Evolutionary conservation across 441 rosid genomes (phyloP), one percentile per base, ranked within the genome.

Genomic region (Populus hybrid): DNA sequence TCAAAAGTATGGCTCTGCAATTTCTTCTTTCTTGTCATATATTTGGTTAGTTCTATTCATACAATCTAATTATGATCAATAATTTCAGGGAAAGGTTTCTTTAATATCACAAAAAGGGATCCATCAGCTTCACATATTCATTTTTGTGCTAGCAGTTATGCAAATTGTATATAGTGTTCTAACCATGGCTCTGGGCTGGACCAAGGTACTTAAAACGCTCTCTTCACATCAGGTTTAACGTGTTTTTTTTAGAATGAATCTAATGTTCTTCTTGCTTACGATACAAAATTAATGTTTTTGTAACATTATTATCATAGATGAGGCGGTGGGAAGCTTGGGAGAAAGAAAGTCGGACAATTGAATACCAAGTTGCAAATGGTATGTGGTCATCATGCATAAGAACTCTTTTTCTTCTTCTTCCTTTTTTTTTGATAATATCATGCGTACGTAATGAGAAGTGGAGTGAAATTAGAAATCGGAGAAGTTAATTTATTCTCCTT

Each of bases 91-190:
- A 56, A 85, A 74, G 86, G 80, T 82, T 0, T 78, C 93, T 31
- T 68, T 92, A 0, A 89, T 92, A 59, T 88, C 94, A 31, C 56
- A 68, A 82, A 79, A 88, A 11, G 94, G 97, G 69, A 42, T 88
- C 63, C 89, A 82, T 77, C 94, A 92, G 82, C 86, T 92, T 31
- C 88, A 80, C 76, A 85, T 80, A 82, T 88, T 92, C 79, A 78
- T 92, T 12, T 92, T 89, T 65, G 91, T 87, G 72, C 76, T 92
- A 73, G 97, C 97, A 2, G 90, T 86, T 33, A 88, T 84, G 89
- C 97, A 92, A 64, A 84, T 89, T 77, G 84, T 88, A 38, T 92
- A 82, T 69, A 82, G 88, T 82, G 86, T 89, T 71, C 80, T 84
- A 23, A 89, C 94, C 4, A 78, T 90, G 90, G 89, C 88, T 50